Evolutionary conservation across 2,329 filamentous ascomycete genomes (phyloP).

Genomic region (Aspergillus phoenicis): DNA sequence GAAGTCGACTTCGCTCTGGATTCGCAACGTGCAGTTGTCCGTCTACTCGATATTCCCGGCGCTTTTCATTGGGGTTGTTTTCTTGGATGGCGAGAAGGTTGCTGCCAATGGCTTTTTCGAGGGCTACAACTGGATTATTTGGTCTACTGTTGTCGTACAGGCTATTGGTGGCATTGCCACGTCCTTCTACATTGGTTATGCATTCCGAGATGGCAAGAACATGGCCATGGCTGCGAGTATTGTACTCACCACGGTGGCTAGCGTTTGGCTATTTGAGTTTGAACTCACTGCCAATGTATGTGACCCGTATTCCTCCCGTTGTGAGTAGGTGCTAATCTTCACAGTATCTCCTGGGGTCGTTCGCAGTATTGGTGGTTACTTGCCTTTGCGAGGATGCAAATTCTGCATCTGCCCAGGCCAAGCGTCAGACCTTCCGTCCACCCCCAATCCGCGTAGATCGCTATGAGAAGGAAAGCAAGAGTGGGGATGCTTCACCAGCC

Average conservation of each 20-base stretch:
- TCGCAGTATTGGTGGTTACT: slow-evolving; percentile 76
- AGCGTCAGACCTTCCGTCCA: slow-evolving; percentile 56
- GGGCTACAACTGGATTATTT: slow-evolving; percentile 91
- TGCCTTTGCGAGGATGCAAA: slow-evolving; percentile 75
- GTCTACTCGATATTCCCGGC: slow-evolving; percentile 93
- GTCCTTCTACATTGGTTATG: slow-evolving; percentile 77
- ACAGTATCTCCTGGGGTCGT: slow-evolving; percentile 81
- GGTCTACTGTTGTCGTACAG: slow-evolving; percentile 80
- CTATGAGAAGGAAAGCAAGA: slow-evolving; percentile 74
- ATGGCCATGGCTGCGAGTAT: slow-evolving; percentile 93
- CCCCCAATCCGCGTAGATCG: slow-evolving; percentile 61
- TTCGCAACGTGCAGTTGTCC: slow-evolving; percentile 90
- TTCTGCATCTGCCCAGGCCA: slow-evolving; percentile 22
- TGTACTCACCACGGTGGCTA: slow-evolving; percentile 80
- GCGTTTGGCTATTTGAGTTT: slow-evolving; percentile 83
- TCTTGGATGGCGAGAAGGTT: slow-evolving; percentile 84
- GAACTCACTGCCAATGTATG: slow-evolving; percentile 71
- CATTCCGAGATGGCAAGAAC: slow-evolving; percentile 90
- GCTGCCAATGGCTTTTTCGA: slow-evolving; percentile 86
- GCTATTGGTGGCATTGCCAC: slow-evolving; percentile 82
- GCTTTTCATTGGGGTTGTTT: slow-evolving; percentile 80
- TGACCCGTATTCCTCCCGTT: slow-evolving; percentile 23
- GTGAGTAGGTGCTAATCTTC: slow-evolving; percentile 12
- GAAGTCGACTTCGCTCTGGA: slow-evolving; percentile 78
- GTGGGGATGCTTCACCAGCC: slow-evolving; percentile 36